These are phyloP conservation scores for Verticillium tricorpus DNA, from an alignment of 2,329 filamentous ascomycete species.

Conservation along the genomic window DNA sequence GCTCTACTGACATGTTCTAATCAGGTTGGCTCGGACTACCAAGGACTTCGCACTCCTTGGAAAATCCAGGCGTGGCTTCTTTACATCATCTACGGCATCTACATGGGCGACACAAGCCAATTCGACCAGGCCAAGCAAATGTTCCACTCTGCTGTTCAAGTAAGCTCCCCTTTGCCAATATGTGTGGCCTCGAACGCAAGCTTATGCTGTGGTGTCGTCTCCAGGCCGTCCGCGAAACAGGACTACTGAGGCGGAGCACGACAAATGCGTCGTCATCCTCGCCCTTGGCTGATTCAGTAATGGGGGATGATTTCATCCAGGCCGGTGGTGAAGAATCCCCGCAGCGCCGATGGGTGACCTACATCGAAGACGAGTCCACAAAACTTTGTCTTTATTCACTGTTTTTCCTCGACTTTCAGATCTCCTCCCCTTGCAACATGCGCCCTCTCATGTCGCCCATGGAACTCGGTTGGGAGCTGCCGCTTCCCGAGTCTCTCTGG, in stretches of 20 bases:
- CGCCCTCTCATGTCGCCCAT: constrained; percentile 22
- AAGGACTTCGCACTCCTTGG: constrained; percentile 18
- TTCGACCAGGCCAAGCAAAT: constrained; percentile 20
- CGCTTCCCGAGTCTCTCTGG: constrained; percentile 21
- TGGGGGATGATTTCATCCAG: constrained; percentile 44
- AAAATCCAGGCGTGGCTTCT: constrained; percentile 24
- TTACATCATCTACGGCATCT: constrained; percentile 23
- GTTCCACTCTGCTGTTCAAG: constrained; percentile 21
- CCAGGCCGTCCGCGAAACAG: no score
- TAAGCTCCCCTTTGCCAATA: constrained; percentile 8
- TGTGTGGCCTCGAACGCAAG: not conserved
- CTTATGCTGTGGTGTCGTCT: no score
- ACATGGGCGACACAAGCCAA: constrained; percentile 17
- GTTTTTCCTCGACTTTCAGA: constrained; percentile 23
- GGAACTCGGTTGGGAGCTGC: constrained; percentile 29
- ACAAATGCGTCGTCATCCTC: no score
- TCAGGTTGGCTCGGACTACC: constrained; percentile 18
- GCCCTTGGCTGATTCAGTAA: no score
- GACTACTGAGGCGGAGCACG: no score
- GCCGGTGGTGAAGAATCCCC: constrained; percentile 32
- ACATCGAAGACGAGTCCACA: constrained; percentile 23
- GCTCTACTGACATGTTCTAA: not conserved
- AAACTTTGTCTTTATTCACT: constrained; percentile 24
- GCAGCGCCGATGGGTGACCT: constrained; percentile 19
- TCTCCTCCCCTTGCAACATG: constrained; percentile 23